These are phyloP conservation scores for Parachlorella kessleri DNA, from an alignment of 139 green algal genomes.

Conservation along the genomic window DNA sequence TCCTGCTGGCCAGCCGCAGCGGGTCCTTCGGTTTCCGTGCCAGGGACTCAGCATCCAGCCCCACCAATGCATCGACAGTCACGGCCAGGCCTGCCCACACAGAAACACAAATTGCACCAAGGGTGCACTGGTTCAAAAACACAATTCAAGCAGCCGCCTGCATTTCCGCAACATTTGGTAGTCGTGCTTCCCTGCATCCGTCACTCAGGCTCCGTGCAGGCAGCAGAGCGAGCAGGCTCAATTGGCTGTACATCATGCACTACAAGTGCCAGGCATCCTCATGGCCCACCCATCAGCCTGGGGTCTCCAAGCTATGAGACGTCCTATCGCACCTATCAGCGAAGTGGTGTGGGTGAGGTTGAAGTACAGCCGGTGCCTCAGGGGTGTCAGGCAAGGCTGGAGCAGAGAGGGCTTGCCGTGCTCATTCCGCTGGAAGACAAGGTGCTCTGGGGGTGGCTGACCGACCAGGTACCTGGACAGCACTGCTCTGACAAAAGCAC, in stretches of 20 bases:
- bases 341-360: constrained; percentile 62
- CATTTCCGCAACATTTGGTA: too few species aligned
- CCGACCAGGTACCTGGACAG: constrained; percentile 29
- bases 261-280: too few species aligned
- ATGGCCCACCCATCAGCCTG: too few species aligned
- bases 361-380: constrained; percentile 47
- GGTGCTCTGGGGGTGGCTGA: neutral
- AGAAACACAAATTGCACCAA: too few species aligned
- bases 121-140: too few species aligned
- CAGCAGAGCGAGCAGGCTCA: too few species aligned
- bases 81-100: constrained; percentile 21
- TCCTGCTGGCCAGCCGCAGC: constrained; percentile 55
- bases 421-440: constrained; percentile 39
- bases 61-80: constrained; percentile 40
- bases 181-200: too few species aligned
- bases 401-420: constrained; percentile 59
- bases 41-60: constrained; percentile 66
- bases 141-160: too few species aligned
- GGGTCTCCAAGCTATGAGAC: too few species aligned
- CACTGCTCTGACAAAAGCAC: constrained; percentile 40
- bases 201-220: too few species aligned
- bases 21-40: constrained; percentile 39
- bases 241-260: too few species aligned
- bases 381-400: neutral
- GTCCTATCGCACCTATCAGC: constrained; percentile 51